Conservation (phyloP, 495 filamentous ascomycete species). For the Glonium stellatum region DNA sequence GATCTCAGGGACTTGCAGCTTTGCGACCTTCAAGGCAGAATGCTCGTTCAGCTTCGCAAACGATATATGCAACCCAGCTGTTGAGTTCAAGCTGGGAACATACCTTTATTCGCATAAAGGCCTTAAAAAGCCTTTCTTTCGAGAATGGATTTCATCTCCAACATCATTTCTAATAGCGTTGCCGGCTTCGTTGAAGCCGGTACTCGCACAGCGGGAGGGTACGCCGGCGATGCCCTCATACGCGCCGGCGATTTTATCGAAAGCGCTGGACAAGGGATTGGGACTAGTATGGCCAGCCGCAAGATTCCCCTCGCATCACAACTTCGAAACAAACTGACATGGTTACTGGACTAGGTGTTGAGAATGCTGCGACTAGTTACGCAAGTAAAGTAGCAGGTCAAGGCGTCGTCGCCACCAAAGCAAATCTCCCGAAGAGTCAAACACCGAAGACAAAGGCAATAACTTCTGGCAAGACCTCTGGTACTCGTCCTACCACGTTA, state of each 20-base stretch:
- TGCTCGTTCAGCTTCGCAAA: no score
- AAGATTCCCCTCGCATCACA: not conserved
- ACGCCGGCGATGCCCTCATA: conserved; percentile 26
- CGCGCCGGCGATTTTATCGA: conserved; percentile 28
- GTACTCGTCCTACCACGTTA: not conserved
- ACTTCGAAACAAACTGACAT: not conserved
- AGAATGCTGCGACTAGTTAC: conserved; percentile 20
- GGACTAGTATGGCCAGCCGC: conserved; percentile 12
- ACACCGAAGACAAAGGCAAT: not conserved
- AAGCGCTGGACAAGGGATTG: conserved; percentile 16
- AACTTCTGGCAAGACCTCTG: conserved; percentile 6
- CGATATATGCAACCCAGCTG: no score
- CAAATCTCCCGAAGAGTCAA: not conserved
- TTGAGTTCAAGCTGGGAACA: no score
- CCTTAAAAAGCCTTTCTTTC: not conserved
- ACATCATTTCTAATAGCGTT: conserved; percentile 26
- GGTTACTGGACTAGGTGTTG: conserved; percentile 12
- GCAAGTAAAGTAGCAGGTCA: conserved; percentile 16
- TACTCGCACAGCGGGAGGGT: conserved; percentile 22
- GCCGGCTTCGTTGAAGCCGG: conserved; percentile 26
- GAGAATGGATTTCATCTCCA: conserved; percentile 17
- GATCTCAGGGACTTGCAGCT: no score
- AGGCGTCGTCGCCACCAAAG: conserved; percentile 1
- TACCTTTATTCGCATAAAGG: no score
- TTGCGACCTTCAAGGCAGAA: no score